Conservation (phyloP, 129 eudicot genomes). For the Solidago caesia region DNA sequence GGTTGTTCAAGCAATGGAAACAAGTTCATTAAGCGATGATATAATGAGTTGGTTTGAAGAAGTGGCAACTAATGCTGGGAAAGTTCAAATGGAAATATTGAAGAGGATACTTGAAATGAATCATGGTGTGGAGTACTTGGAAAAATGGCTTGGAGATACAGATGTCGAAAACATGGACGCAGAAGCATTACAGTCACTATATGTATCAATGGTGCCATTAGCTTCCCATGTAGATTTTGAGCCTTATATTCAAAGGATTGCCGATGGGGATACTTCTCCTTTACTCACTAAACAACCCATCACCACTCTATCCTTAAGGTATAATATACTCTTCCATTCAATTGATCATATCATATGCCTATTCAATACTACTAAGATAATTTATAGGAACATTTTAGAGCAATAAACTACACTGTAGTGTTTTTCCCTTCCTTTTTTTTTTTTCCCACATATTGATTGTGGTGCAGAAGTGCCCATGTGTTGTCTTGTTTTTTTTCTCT, state of each 20-base stretch:
- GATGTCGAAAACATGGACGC: conserved; percentile 43
- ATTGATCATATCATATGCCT: neutral
- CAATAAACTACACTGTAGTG: no score
- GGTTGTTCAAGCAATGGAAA: conserved; percentile 13
- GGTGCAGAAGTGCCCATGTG: neutral
- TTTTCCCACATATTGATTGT: neutral
- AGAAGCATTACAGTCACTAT: conserved; percentile 44
- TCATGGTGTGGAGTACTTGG: conserved; percentile 55
- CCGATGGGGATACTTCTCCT: conserved; percentile 69
- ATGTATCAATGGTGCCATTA: conserved; percentile 60
- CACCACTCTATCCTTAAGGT: conserved; percentile 73
- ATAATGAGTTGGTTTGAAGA: conserved; percentile 60
- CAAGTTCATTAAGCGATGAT: conserved; percentile 29
- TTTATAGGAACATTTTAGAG: neutral
- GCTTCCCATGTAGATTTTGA: conserved; percentile 77
- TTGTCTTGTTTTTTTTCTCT: neutral
- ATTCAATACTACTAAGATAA: neutral
- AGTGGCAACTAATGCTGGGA: conserved; percentile 50
- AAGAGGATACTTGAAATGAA: conserved; percentile 52
- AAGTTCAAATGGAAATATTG: conserved; percentile 56
- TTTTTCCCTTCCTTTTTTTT: neutral
- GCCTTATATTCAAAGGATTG: conserved; percentile 71
- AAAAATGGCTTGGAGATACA: conserved; percentile 62
- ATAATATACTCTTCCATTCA: neutral
- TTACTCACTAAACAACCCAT: conserved; percentile 69